A percentile compares a stretch with the other conserved stretches of the same genome.
Evolutionary conservation across 495 filamentous ascomycete species (phyloP).

Genomic region (Endocarpon pusillum): DNA sequence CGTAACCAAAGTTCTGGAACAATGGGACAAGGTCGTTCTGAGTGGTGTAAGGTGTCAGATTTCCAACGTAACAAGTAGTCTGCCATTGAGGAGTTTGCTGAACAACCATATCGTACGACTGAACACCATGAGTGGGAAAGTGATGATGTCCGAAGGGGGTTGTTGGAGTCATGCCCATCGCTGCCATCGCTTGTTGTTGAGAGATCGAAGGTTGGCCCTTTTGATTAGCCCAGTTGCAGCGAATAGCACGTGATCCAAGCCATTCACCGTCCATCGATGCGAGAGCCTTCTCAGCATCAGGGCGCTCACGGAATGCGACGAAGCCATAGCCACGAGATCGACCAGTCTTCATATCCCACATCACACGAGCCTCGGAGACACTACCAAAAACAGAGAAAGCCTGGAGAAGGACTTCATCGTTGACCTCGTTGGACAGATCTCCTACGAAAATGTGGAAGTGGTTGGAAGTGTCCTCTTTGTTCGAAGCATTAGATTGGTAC

Average conservation of each 20-base stretch:
- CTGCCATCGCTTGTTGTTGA: constrained; percentile 90
- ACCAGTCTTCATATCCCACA: constrained; percentile 99
- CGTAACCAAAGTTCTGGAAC: constrained; percentile 97
- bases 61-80: constrained; percentile 96
- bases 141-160: constrained; percentile 94
- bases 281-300: constrained; percentile 88
- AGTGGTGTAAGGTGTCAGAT: constrained; percentile 93
- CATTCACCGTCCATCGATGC: constrained; percentile 98
- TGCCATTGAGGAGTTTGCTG: constrained; percentile 97
- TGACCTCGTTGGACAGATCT: constrained; percentile 96
- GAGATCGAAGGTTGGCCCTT: constrained; percentile 97
- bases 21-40: constrained; percentile 89
- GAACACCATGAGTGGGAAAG: constrained; percentile 90
- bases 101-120: constrained; percentile 96
- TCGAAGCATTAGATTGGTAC: constrained; percentile 87
- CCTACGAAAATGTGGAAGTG: constrained; percentile 99
- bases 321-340: constrained; percentile 96
- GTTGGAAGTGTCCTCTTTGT: constrained; percentile 95
- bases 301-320: constrained; percentile 89
- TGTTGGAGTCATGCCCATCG: constrained; percentile 97
- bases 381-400: constrained; percentile 94
- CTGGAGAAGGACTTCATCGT: constrained; percentile 86
- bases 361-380: constrained; percentile 97
- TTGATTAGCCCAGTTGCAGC: constrained; percentile 99
- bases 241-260: constrained; percentile 95